A percentile compares a stretch with the other conserved stretches of the same genome.
phyloP scores from a whole-genome alignment of 108 stramenopile genomes.

The Chaetoceros tenuissimus region DNA sequence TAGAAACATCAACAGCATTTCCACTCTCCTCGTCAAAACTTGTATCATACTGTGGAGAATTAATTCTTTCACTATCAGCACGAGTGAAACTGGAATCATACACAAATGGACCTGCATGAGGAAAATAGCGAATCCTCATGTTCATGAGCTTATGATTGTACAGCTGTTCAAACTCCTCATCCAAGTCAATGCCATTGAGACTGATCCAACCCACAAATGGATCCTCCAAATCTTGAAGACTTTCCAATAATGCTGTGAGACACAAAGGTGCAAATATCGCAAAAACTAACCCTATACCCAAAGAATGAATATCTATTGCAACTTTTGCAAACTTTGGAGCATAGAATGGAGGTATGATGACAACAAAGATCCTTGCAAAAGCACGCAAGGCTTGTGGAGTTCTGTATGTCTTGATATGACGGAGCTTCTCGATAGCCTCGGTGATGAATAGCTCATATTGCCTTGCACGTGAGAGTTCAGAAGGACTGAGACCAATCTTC shows the following conservation, averaged over 20 bases:
- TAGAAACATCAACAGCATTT: too few species aligned
- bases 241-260: conserved; percentile 41
- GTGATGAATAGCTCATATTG: conserved; percentile 39
- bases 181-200: conserved; percentile 53
- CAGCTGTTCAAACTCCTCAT: conserved; percentile 25
- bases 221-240: conserved; percentile 44
- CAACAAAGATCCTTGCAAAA: conserved; percentile 37
- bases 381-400: conserved; percentile 48
- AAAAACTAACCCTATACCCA: conserved; percentile 36
- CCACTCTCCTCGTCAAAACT: too few species aligned
- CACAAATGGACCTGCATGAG: conserved; percentile 12
- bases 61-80: too few species aligned
- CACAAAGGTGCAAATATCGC: conserved; percentile 30
- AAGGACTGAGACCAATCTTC: conserved; percentile 26
- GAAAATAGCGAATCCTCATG: conserved; percentile 19
- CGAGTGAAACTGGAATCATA: too few species aligned
- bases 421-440: conserved; percentile 31
- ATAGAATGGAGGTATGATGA: conserved; percentile 47
- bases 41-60: too few species aligned
- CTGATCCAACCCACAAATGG: conserved; percentile 37
- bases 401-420: conserved; percentile 44
- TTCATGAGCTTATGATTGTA: conserved; percentile 31
- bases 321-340: conserved; percentile 45
- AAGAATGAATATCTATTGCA: conserved; percentile 17
- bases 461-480: conserved; percentile 34